Evolutionary conservation across 139 green algal genomes (phyloP).

Genomic region (Pleodorina starrii): DNA sequence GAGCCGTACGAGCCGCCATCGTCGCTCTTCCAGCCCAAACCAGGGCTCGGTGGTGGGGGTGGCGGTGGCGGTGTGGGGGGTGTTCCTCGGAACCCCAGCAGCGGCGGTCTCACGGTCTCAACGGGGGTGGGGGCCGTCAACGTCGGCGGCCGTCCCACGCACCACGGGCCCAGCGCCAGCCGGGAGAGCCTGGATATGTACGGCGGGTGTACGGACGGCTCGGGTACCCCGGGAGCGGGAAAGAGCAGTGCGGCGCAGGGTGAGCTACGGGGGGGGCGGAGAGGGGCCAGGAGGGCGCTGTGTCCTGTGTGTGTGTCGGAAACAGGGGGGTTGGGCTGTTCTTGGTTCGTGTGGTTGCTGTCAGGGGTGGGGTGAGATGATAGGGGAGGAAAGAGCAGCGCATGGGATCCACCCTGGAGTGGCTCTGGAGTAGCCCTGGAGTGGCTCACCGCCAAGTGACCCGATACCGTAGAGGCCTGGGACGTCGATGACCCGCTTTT

Average conservation of each 20-base stretch:
- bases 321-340: too few relatives aligned
- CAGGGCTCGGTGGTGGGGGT: not conserved
- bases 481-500: too few relatives aligned
- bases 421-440: too few relatives aligned
- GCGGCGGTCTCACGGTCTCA: not conserved
- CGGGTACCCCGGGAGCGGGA: not conserved
- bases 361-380: too few relatives aligned
- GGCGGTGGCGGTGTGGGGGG: not conserved
- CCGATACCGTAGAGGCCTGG: too few relatives aligned
- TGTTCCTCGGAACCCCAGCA: conserved; percentile 1
- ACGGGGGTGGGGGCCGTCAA: not conserved
- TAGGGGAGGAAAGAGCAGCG: too few relatives aligned
- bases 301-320: too few relatives aligned
- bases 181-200: conserved; percentile 36
- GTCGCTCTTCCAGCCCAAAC: not conserved
- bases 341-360: too few relatives aligned
- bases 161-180: conserved; percentile 14
- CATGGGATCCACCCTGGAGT: too few relatives aligned
- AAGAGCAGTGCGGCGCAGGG: not conserved
- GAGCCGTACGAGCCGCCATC: not conserved
- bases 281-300: too few relatives aligned
- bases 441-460: too few relatives aligned
- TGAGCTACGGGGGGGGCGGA: too few relatives aligned
- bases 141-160: not conserved
- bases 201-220: not conserved